Conservation (phyloP, 164 flowering plant genomes). For the Buxus sempervirens region DNA sequence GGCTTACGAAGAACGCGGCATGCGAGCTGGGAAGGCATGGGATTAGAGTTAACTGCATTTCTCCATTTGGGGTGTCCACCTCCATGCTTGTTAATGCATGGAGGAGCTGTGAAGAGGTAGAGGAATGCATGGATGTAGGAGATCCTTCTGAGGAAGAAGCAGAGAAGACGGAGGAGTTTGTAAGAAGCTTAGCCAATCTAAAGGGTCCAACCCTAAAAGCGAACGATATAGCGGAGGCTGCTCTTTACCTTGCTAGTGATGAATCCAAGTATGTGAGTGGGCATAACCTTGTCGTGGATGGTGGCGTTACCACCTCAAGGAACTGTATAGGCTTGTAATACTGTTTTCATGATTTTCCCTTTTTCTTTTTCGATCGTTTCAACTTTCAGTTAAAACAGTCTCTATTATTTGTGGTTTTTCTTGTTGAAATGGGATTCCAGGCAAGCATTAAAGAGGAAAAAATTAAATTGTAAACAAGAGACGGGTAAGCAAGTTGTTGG, state of each 20-base stretch:
- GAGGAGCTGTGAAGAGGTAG: conserved; percentile 32
- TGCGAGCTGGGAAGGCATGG: conserved; percentile 77
- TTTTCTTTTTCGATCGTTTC: background rate
- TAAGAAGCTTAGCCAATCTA: conserved; percentile 51
- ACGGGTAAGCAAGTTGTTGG: no score
- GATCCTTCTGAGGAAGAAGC: conserved; percentile 37
- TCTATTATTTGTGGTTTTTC: no score
- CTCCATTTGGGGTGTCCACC: conserved; percentile 92
- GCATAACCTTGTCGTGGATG: conserved; percentile 79
- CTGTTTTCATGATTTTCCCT: no score
- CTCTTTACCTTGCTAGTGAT: conserved; percentile 71
- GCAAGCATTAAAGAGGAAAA: no score
- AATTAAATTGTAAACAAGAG: no score
- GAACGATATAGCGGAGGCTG: conserved; percentile 75
- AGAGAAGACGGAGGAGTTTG: conserved; percentile 75
- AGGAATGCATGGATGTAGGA: conserved; percentile 26
- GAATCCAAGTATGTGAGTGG: conserved; percentile 81
- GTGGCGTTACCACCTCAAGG: conserved; percentile 66
- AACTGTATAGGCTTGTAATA: conserved; percentile 52
- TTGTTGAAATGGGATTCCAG: no score
- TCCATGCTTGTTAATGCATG: conserved; percentile 72
- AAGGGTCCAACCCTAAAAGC: conserved; percentile 48
- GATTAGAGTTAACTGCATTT: conserved; percentile 79
- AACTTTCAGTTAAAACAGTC: no score
- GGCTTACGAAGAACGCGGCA: conserved; percentile 75